Evolutionary conservation across 345 rosid genomes (phyloP).

Genomic region (Gossypium sturtianum): DNA sequence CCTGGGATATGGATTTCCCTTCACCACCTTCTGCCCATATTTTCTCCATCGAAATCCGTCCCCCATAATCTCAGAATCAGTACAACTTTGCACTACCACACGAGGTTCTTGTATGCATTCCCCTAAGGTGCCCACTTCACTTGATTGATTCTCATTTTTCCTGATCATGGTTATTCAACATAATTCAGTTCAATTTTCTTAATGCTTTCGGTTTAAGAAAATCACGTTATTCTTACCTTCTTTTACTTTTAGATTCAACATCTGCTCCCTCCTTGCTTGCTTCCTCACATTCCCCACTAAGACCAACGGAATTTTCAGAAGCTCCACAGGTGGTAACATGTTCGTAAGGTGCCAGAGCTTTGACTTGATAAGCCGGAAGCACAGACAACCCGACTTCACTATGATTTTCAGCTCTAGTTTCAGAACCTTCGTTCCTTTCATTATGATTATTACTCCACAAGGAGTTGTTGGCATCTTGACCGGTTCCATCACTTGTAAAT

Average conservation of each 20-base stretch:
- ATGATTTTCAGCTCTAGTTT: conserved; percentile 36
- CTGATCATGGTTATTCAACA: conserved; percentile 23
- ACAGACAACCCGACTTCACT: conserved; percentile 28
- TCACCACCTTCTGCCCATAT: conserved; percentile 94
- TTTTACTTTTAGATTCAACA: conserved; percentile 59
- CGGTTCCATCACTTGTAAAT: conserved; percentile 34
- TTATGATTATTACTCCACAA: conserved; percentile 28
- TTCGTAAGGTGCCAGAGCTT: conserved; percentile 23
- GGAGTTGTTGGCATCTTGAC: conserved; percentile 24
- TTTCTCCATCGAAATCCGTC: conserved; percentile 99
- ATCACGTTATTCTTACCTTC: conserved; percentile 43
- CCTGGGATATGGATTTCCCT: conserved; percentile 96
- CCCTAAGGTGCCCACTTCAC: conserved; percentile 40
- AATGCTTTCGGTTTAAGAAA: neutral
- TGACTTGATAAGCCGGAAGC: conserved; percentile 22
- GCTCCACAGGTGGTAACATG: conserved; percentile 29
- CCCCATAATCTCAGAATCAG: conserved; percentile 63
- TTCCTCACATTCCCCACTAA: conserved; percentile 60
- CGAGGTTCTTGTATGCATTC: conserved; percentile 39
- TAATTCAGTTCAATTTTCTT: neutral
- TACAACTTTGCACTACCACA: conserved; percentile 36
- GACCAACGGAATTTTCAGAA: conserved; percentile 58
- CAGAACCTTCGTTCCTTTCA: conserved; percentile 45
- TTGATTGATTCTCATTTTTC: conserved; percentile 52
- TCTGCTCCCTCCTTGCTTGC: conserved; percentile 55